phyloP scores from a whole-genome alignment of 1,284 basidiomycete genomes.

The Inonotus obliquus region DNA sequence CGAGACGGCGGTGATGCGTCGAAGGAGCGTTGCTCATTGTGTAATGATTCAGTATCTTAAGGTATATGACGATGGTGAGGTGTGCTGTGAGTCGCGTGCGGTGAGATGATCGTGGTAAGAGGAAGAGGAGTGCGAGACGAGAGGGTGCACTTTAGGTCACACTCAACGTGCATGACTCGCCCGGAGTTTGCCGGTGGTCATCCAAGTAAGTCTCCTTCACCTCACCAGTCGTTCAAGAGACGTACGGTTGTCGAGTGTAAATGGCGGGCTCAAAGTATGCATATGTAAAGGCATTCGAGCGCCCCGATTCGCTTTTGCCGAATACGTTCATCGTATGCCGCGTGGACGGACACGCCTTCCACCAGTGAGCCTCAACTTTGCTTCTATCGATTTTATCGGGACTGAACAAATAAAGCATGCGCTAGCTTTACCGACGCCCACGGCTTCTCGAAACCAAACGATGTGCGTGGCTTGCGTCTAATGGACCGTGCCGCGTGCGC shows the following conservation, averaged over 20 bases:
- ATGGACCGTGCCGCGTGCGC: constrained; percentile 90
- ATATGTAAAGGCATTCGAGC: constrained; percentile 89
- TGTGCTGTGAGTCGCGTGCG: background rate
- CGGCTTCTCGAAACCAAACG: constrained; percentile 87
- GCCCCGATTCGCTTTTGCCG: constrained; percentile 82
- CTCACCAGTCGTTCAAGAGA: background rate
- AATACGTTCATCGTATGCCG: constrained; percentile 84
- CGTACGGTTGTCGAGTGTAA: background rate
- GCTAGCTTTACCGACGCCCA: constrained; percentile 78
- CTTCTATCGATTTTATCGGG: background rate
- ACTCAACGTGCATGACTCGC: constrained; percentile 2
- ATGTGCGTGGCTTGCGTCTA: constrained; percentile 77
- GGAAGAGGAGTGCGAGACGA: constrained; percentile 4
- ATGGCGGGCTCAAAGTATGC: constrained; percentile 94
- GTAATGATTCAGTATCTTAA: background rate
- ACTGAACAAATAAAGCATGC: constrained; percentile 1
- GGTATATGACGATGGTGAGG: background rate
- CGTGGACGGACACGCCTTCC: constrained; percentile 93
- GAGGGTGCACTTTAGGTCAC: constrained; percentile 6
- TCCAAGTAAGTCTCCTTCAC: too few relatives aligned
- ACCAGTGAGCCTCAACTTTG: constrained; percentile 54
- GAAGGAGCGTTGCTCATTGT: constrained; percentile 32
- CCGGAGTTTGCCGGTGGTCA: background rate
- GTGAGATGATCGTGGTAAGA: constrained; percentile 2
- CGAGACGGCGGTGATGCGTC: constrained; percentile 65